Conservation (phyloP, 805 yeast species). For the Ogataea allantospora region DNA sequence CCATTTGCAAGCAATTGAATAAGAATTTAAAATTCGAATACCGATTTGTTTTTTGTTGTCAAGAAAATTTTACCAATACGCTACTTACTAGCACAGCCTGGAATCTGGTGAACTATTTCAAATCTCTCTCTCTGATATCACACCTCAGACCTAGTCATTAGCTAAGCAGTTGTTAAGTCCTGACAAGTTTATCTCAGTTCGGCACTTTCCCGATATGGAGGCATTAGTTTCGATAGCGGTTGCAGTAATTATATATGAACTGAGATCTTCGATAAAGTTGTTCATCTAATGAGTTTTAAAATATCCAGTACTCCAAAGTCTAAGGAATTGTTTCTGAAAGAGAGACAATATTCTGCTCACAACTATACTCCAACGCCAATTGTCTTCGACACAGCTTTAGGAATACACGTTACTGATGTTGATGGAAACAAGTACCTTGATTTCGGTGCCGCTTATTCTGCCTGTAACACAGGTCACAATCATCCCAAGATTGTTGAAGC, state of each 20-base stretch:
- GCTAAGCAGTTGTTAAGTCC: not conserved
- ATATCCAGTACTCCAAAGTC: slow-evolving; percentile 21
- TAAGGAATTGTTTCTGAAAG: slow-evolving; percentile 15
- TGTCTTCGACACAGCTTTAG: slow-evolving; percentile 24
- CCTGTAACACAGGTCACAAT: slow-evolving; percentile 31
- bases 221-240: not conserved
- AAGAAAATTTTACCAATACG: slow-evolving; percentile 8
- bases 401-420: slow-evolving; percentile 25
- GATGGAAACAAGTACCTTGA: slow-evolving; percentile 29
- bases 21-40: not conserved
- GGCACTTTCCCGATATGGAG: slow-evolving; percentile 3
- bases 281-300: slow-evolving; percentile 17
- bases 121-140: too few species aligned
- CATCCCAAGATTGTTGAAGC: slow-evolving; percentile 32
- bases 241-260: not conserved
- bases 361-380: slow-evolving; percentile 32
- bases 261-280: not conserved
- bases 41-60: slow-evolving; percentile 9
- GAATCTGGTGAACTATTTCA: not conserved
- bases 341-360: slow-evolving; percentile 27
- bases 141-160: too few species aligned
- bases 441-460: slow-evolving; percentile 30
- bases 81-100: slow-evolving; percentile 5
- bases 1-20: slow-evolving; percentile 45
- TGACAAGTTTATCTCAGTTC: not conserved